Percentiles rank a stretch among this genome's conserved stretches.
phyloP scores from a whole-genome alignment of 441 rosid species.

The Breynia disticha region DNA sequence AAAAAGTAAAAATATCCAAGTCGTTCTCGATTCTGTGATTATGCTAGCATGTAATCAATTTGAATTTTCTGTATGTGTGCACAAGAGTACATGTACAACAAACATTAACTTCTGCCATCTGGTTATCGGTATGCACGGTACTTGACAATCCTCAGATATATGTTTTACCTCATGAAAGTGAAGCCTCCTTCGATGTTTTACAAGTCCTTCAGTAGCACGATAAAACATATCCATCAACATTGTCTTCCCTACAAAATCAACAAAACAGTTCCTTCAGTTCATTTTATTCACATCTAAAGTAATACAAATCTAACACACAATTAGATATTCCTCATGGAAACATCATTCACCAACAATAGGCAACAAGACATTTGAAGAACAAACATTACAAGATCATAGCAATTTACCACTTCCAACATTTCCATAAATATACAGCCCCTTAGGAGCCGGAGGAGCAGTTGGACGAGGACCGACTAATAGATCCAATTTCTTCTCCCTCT shows the following conservation, averaged over 20 bases:
- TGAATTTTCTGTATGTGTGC: background rate
- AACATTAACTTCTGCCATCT: background rate
- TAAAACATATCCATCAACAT: conserved; percentile 99
- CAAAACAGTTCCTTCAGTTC: conserved; percentile 1
- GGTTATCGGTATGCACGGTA: background rate
- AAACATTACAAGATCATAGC: background rate
- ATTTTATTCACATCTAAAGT: background rate
- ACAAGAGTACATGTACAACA: background rate
- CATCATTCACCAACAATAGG: no score
- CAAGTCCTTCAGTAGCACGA: conserved; percentile 52
- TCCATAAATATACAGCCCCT: conserved; percentile 84
- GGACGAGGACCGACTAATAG: conserved; percentile 67
- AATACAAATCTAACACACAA: no score
- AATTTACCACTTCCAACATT: conserved; percentile 85
- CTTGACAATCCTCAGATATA: conserved; percentile 8
- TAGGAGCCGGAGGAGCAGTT: conserved; percentile 66
- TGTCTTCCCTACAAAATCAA: conserved; percentile 66
- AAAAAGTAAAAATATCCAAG: no score
- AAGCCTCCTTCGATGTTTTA: conserved; percentile 59
- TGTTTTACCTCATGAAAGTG: conserved; percentile 82
- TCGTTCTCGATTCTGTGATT: background rate
- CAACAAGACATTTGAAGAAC: background rate
- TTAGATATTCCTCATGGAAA: no score
- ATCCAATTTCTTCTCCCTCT: conserved; percentile 75
- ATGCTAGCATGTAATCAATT: background rate